phyloP scores from a whole-genome alignment of 305 asterid genomes.

The Ilex paraguariensis region DNA sequence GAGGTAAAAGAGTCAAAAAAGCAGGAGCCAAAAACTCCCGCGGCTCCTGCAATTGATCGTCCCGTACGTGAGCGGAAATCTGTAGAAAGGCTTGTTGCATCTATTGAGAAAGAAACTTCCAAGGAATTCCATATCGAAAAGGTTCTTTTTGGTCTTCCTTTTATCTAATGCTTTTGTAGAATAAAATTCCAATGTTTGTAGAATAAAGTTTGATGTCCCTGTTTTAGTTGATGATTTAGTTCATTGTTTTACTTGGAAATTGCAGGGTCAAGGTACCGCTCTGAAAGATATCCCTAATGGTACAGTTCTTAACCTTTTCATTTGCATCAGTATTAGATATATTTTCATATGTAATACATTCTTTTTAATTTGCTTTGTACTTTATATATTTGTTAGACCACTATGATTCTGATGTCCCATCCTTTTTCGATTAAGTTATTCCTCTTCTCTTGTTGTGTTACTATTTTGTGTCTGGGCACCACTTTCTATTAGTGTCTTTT shows the following conservation, averaged over 20 bases:
- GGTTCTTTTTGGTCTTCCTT: conserved; percentile 31
- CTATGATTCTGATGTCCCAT: too few relatives aligned
- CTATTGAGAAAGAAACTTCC: conserved; percentile 51
- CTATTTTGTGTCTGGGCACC: too few relatives aligned
- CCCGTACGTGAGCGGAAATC: conserved; percentile 88
- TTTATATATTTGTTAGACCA: too few relatives aligned
- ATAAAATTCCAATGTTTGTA: too few relatives aligned
- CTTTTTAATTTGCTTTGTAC: too few relatives aligned
- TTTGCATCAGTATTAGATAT: not conserved
- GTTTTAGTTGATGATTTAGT: not conserved
- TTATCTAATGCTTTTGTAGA: not conserved
- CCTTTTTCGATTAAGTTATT: too few relatives aligned
- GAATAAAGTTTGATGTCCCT: too few relatives aligned
- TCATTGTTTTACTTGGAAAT: conserved; percentile 6
- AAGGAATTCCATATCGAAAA: conserved; percentile 58
- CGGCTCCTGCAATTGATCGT: conserved; percentile 48
- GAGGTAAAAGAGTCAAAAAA: conserved; percentile 34
- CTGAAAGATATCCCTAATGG: conserved; percentile 89
- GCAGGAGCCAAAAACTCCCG: conserved; percentile 57
- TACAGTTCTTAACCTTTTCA: conserved; percentile 19
- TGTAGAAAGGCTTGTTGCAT: conserved; percentile 78
- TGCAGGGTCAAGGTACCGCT: conserved; percentile 91
- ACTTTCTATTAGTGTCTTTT: too few relatives aligned
- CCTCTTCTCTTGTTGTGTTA: too few relatives aligned
- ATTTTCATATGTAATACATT: too few relatives aligned